Evolutionary conservation across 2,329 filamentous ascomycete species (phyloP), one percentile per base, ranked within the genome.

Genomic region (Zasmidium angulare): DNA sequence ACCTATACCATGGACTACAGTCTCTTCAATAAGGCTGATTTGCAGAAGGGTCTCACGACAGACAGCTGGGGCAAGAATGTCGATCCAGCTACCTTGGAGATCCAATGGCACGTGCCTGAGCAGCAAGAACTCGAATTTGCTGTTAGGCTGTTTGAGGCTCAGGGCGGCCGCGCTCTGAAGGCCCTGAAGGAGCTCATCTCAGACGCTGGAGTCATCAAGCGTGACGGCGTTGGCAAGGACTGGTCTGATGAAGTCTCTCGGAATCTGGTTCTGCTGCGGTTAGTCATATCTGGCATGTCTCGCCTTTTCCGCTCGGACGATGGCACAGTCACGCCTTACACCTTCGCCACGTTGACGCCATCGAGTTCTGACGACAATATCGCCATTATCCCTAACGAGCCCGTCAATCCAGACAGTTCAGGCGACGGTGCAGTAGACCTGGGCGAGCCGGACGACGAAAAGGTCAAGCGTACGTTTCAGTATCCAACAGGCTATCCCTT

Each of bases 231-330:
- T 73, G 96, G 96, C 67, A 99, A 98, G 76, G 93, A 97, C 69
- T 99, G 95, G 95, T 97, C 93, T 0, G 95, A 99, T 73, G 96
- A 99, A 73, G 89, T 98, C 24, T 93, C 92, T 1, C 83, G 95
- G 56, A 91, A 96, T 66, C 82, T 99, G 58, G 90, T 93, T 12
- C 87, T 97, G 53, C 81, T 99, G 14, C 84, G 93, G 26, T 82
- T 99, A n/a, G 86, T 96, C 48, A 86, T 96, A 23, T 96, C 93
- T 2, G 95, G 95, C 55, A 87, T 96, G 59, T 93, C 93, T 7
- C 88, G 90, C 1, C 81, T 99, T 11, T 98, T 99, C 71, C 91
- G 97, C 70, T 87, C 91, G 3, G 74, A 79, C 31, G 73, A 80
- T 61, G 72, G 74, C 36, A 75, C 74, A 20, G 70, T 71, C 29